Conservation (phyloP, 1,139 yeast genomes). For the Lodderomyces metapsilosis region DNA sequence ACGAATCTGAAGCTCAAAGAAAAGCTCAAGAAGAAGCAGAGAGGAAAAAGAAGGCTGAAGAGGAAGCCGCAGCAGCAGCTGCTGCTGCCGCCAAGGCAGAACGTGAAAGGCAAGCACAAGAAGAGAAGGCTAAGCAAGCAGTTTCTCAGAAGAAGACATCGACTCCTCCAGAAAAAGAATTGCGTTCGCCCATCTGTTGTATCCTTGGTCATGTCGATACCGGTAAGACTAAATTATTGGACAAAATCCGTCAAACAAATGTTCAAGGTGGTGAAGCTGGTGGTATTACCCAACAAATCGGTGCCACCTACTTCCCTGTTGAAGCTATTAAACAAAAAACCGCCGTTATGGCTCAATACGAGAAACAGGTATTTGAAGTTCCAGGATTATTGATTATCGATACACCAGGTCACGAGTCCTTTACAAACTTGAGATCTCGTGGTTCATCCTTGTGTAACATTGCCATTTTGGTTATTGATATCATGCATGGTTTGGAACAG, state of each 20-base stretch:
- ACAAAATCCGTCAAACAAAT: constrained; percentile 95
- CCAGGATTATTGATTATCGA: constrained; percentile 96
- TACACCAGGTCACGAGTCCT: constrained; percentile 99
- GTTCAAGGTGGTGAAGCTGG: constrained; percentile 99
- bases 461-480: constrained; percentile 96
- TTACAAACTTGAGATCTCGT: constrained; percentile 94
- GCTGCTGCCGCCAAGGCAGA: constrained; percentile 12
- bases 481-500: constrained; percentile 98
- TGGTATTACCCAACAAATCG: constrained; percentile 99
- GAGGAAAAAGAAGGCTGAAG: constrained; percentile 2
- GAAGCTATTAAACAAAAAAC: constrained; percentile 91
- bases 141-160: constrained; percentile 13
- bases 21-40: constrained; percentile 7
- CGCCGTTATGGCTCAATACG: constrained; percentile 83
- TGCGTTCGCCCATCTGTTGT: constrained; percentile 99
- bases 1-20: constrained; percentile 4
- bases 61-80: constrained; percentile 12
- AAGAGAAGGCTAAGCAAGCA: not conserved
- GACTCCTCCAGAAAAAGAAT: constrained; percentile 39
- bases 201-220: constrained; percentile 99
- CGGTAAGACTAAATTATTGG: constrained; percentile 95
- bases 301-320: constrained; percentile 99
- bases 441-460: constrained; percentile 99
- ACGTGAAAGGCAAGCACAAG: constrained; percentile 5
- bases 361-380: constrained; percentile 83